phyloP scores from a whole-genome alignment of 257 asterid genomes.

The Solanum dulcamara region DNA sequence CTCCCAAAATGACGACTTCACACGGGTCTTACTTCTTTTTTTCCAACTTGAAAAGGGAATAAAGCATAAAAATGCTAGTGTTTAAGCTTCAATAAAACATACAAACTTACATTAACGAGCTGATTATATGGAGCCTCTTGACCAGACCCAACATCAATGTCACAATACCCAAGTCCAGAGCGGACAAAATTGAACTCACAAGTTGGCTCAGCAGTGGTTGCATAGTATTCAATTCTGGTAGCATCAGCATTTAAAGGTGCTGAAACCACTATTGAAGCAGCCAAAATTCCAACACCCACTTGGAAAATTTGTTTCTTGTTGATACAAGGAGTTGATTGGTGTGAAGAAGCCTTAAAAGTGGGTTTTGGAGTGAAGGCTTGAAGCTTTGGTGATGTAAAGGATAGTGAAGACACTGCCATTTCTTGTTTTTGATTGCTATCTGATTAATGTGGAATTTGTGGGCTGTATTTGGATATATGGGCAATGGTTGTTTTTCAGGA shows the following conservation, averaged over 20 bases:
- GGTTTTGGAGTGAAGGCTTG: constrained; percentile 5
- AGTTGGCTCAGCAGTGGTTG: constrained; percentile 70
- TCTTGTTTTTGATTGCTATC: background rate
- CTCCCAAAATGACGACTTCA: too few species aligned
- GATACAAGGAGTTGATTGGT: constrained; percentile 5
- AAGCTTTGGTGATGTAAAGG: constrained; percentile 33
- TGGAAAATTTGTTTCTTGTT: constrained; percentile 35
- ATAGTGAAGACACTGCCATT: constrained; percentile 54
- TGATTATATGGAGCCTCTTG: constrained; percentile 56
- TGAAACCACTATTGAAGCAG: constrained; percentile 54
- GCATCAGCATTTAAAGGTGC: constrained; percentile 66
- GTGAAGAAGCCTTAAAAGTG: constrained; percentile 22
- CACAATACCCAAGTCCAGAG: constrained; percentile 91
- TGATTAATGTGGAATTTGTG: constrained; percentile 10
- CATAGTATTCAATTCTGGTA: constrained; percentile 76
- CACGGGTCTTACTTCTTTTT: too few species aligned
- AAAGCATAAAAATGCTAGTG: background rate
- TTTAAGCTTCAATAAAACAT: background rate
- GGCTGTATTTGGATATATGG: constrained; percentile 9
- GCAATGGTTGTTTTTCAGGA: background rate
- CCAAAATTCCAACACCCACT: constrained; percentile 54
- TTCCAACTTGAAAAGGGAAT: too few species aligned
- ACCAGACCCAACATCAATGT: constrained; percentile 60
- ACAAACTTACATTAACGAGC: constrained; percentile 46
- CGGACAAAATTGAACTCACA: constrained; percentile 64